Percentiles rank a stretch among this genome's conserved stretches.
phyloP scores from a whole-genome alignment of 345 rosid genomes.

The Lagerstroemia speciosa region DNA sequence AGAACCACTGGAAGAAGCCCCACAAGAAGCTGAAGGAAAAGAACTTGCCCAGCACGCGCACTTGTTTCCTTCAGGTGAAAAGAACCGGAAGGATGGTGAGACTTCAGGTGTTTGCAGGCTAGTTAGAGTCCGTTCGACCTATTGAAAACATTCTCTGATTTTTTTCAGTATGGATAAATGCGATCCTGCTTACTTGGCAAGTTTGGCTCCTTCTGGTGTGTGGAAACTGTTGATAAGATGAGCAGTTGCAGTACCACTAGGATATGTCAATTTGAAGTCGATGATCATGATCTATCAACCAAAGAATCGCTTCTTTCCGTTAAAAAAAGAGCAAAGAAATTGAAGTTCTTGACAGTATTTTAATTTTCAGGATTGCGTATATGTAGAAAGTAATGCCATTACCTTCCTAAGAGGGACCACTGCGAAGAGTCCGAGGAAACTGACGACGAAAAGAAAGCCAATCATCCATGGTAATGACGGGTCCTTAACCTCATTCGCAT shows the following conservation, averaged over 20 bases:
- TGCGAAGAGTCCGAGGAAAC: slow-evolving; percentile 20
- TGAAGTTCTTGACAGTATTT: background rate
- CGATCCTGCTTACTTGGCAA: slow-evolving; percentile 13
- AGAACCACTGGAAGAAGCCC: slow-evolving; percentile 25
- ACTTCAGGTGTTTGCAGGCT: background rate
- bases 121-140: background rate
- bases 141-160: no score
- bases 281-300: slow-evolving; percentile 17
- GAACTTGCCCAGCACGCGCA: slow-evolving; percentile 16
- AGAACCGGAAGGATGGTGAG: background rate
- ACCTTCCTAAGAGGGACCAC: slow-evolving; percentile 22
- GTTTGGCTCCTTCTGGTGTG: slow-evolving; percentile 21
- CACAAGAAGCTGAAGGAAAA: slow-evolving; percentile 21
- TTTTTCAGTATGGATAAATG: background rate
- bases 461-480: slow-evolving; percentile 17
- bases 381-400: background rate
- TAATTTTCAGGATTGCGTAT: background rate
- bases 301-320: background rate
- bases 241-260: slow-evolving; percentile 24
- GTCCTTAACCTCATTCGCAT: slow-evolving; percentile 6
- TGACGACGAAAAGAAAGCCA: slow-evolving; percentile 21
- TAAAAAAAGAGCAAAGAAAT: background rate
- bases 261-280: slow-evolving; percentile 22
- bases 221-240: slow-evolving; percentile 22
- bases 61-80: slow-evolving; percentile 15